phyloP scores from a whole-genome alignment of 1,139 yeast species.

The Pichia sp. region DNA sequence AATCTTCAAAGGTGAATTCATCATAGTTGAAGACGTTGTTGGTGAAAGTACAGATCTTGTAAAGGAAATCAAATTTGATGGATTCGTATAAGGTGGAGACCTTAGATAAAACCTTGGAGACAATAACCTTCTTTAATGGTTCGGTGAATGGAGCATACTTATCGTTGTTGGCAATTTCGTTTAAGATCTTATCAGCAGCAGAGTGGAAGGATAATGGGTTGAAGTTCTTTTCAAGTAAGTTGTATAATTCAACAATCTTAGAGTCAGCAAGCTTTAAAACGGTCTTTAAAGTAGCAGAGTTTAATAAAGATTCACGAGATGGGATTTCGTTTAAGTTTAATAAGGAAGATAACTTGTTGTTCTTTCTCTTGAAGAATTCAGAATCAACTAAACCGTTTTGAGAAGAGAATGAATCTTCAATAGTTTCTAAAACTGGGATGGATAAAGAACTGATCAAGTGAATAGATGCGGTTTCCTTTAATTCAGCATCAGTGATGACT shows the following conservation, averaged over 20 bases:
- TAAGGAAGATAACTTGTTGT: slow-evolving; percentile 73
- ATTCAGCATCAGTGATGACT: slow-evolving; percentile 78
- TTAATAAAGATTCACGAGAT: slow-evolving; percentile 72
- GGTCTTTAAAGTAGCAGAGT: slow-evolving; percentile 34
- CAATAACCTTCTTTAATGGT: slow-evolving; percentile 76
- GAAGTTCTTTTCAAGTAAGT: slow-evolving; percentile 76
- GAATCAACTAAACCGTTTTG: slow-evolving; percentile 34
- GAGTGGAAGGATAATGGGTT: slow-evolving; percentile 79
- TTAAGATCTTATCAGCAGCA: slow-evolving; percentile 58
- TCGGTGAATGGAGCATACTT: slow-evolving; percentile 67
- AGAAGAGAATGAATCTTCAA: slow-evolving; percentile 28
- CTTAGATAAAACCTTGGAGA: slow-evolving; percentile 82
- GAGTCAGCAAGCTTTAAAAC: slow-evolving; percentile 71
- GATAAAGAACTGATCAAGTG: slow-evolving; percentile 83
- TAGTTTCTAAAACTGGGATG: slow-evolving; percentile 48
- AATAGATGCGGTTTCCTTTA: slow-evolving; percentile 75
- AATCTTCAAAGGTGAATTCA: slow-evolving; percentile 62
- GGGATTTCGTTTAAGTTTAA: slow-evolving; percentile 83
- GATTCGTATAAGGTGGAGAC: slow-evolving; percentile 84
- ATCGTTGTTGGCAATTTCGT: slow-evolving; percentile 58
- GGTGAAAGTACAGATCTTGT: slow-evolving; percentile 72
- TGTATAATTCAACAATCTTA: slow-evolving; percentile 66
- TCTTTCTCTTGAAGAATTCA: slow-evolving; percentile 66
- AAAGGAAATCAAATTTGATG: slow-evolving; percentile 77
- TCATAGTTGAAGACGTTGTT: slow-evolving; percentile 30